Percentiles rank a stretch among this genome's conserved stretches.
Evolutionary conservation across 345 rosid genomes (phyloP).

Genomic region (Ceriops tagal): DNA sequence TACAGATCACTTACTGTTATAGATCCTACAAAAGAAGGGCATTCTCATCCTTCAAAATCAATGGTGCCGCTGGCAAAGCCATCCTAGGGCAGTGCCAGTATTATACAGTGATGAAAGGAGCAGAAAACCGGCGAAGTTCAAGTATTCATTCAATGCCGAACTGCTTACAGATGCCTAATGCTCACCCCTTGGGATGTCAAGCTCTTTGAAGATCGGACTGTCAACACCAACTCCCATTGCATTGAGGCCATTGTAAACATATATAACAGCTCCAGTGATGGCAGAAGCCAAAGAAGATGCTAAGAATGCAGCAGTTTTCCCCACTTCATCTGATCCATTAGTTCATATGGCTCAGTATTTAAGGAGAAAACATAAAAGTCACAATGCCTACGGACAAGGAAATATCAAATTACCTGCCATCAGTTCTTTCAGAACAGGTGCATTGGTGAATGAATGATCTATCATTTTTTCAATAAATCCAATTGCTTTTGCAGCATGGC

Average conservation of each 20-base stretch:
- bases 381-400: too few relatives aligned
- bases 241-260: constrained; percentile 91
- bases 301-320: constrained; percentile 88
- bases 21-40: too few relatives aligned
- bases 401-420: not conserved
- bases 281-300: constrained; percentile 92
- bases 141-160: too few relatives aligned
- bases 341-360: not conserved
- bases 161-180: constrained; percentile 30
- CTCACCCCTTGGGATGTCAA: constrained; percentile 49
- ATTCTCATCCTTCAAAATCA: too few relatives aligned
- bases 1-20: too few relatives aligned
- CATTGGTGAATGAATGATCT: not conserved
- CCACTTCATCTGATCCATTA: constrained; percentile 75
- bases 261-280: constrained; percentile 76
- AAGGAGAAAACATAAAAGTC: too few relatives aligned
- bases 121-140: too few relatives aligned
- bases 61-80: too few relatives aligned
- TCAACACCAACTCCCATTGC: constrained; percentile 93
- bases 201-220: constrained; percentile 79
- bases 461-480: constrained; percentile 67
- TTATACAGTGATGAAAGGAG: too few relatives aligned
- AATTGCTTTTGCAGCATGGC: constrained; percentile 81
- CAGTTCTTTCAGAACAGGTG: not conserved
- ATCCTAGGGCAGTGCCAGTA: too few relatives aligned